Evolutionary conservation across 257 asterid species (phyloP).

Genomic region (Rubia yunnanensis): DNA sequence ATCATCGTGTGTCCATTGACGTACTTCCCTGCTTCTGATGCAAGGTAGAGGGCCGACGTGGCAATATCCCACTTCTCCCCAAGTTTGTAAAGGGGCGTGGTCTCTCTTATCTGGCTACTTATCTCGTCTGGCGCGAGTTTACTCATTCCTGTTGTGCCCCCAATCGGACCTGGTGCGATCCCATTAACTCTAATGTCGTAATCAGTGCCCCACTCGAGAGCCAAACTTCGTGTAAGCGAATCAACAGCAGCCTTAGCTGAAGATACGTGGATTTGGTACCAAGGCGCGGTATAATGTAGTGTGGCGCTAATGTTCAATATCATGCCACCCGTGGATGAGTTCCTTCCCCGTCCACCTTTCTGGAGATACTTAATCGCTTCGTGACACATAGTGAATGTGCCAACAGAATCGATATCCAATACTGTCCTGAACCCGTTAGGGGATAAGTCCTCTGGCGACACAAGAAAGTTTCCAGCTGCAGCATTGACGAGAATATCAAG

Average conservation of each 20-base stretch:
- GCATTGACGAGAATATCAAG: slow-evolving; percentile 87
- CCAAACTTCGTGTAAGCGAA: too few species aligned
- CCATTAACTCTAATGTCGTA: too few species aligned
- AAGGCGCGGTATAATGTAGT: slow-evolving; percentile 76
- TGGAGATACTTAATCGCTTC: slow-evolving; percentile 62
- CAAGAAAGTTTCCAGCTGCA: slow-evolving; percentile 93
- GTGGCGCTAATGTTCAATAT: slow-evolving; percentile 86
- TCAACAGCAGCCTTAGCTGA: slow-evolving; percentile 99
- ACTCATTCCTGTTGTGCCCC: too few species aligned
- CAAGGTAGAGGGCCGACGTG: too few species aligned
- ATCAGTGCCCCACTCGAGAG: too few species aligned
- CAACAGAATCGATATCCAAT: slow-evolving; percentile 84
- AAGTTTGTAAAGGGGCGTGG: too few species aligned
- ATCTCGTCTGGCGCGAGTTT: too few species aligned
- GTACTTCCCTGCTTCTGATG: too few species aligned
- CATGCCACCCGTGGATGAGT: slow-evolving; percentile 57
- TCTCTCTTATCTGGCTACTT: too few species aligned
- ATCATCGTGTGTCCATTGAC: too few species aligned
- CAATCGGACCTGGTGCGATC: too few species aligned
- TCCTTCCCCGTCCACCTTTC: slow-evolving; percentile 58
- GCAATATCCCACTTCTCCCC: too few species aligned
- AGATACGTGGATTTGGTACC: slow-evolving; percentile 90
- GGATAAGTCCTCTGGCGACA: slow-evolving; percentile 76
- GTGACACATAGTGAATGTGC: slow-evolving; percentile 92
- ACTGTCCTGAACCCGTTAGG: slow-evolving; percentile 91